Percentiles rank a stretch among this genome's conserved stretches.
phyloP scores from a whole-genome alignment of 1,284 basidiomycete genomes.

The Rhodotorula sp. region DNA sequence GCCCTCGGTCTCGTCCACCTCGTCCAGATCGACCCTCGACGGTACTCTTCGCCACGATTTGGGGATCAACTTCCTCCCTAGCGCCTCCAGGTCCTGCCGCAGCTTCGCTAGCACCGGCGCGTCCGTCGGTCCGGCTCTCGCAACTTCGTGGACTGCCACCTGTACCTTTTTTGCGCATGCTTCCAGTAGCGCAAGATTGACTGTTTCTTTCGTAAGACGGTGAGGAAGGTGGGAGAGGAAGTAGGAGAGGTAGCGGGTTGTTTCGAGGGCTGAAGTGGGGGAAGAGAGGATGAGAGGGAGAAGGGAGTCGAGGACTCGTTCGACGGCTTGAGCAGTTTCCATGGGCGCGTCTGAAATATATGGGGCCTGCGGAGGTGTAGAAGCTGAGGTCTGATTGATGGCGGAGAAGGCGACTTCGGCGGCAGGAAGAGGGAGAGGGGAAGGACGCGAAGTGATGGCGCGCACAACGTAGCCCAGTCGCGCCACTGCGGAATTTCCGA shows the following conservation, averaged over 20 bases:
- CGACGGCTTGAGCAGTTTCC: not conserved
- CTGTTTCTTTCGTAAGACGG: not conserved
- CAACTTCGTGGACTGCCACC: not conserved
- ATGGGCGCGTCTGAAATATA: not conserved
- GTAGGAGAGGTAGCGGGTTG: not conserved
- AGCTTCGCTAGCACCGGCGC: not conserved
- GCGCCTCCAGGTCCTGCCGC: not conserved
- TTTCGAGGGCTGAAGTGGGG: not conserved
- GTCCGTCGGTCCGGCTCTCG: not conserved
- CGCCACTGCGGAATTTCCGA: not conserved
- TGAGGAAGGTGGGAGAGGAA: slow-evolving; percentile 5
- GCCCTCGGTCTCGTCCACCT: not conserved
- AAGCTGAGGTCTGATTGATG: not conserved
- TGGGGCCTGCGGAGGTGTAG: not conserved
- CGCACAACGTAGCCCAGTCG: slow-evolving; percentile 11
- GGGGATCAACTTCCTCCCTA: not conserved
- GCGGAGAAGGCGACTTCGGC: slow-evolving; percentile 6
- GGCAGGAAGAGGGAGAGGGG: not conserved
- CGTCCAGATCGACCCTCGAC: not conserved
- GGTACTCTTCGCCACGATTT: not conserved
- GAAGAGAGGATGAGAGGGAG: slow-evolving; percentile 1
- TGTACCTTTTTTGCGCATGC: not conserved
- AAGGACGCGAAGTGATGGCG: too few species aligned
- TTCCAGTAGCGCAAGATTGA: not conserved
- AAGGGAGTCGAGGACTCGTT: not conserved